These are phyloP conservation scores for Verticillium klebahnii DNA, from an alignment of 2,329 filamentous ascomycete species.

Conservation along the genomic window DNA sequence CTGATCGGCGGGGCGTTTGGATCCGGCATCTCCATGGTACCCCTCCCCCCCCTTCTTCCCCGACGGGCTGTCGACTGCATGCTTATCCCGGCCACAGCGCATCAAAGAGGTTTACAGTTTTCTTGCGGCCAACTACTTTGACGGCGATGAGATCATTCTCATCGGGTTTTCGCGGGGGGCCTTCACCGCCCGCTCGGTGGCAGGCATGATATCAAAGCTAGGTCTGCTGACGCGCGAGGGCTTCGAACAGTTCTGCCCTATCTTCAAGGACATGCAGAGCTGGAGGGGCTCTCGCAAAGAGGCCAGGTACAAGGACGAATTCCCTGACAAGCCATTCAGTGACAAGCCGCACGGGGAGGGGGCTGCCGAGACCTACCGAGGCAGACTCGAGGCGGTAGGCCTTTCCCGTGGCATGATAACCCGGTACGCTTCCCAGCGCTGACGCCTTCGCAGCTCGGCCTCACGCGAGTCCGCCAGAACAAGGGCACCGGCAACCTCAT, in stretches of 20 bases:
- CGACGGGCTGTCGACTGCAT: no score
- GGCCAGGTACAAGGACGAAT: conserved; percentile 31
- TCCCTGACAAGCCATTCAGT: conserved; percentile 40
- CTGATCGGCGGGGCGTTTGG: conserved; percentile 53
- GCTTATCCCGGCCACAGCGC: conserved; percentile 25
- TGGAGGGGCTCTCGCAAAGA: conserved; percentile 37
- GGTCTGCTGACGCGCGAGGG: conserved; percentile 49
- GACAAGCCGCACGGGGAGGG: conserved; percentile 42
- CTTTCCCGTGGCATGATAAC: fast-evolving
- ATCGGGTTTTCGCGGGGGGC: conserved; percentile 55
- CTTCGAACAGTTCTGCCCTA: conserved; percentile 48
- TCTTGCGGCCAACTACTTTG: conserved; percentile 56
- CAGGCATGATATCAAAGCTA: conserved; percentile 45
- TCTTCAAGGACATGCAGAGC: conserved; percentile 53
- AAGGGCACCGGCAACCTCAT: conserved; percentile 34
- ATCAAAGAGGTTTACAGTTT: conserved; percentile 60
- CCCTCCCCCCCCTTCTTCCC: background rate
- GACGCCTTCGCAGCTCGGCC: conserved; percentile 6
- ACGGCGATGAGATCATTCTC: conserved; percentile 52
- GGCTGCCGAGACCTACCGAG: conserved; percentile 37
- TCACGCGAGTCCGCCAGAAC: conserved; percentile 37
- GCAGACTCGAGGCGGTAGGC: conserved; percentile 36
- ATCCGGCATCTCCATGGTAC: conserved; percentile 46
- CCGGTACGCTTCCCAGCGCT: background rate
- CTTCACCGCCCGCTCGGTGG: conserved; percentile 53